Base-by-base conservation (phyloP, 495 filamentous ascomycete genomes). In the Cercophora newfieldiana region DNA sequence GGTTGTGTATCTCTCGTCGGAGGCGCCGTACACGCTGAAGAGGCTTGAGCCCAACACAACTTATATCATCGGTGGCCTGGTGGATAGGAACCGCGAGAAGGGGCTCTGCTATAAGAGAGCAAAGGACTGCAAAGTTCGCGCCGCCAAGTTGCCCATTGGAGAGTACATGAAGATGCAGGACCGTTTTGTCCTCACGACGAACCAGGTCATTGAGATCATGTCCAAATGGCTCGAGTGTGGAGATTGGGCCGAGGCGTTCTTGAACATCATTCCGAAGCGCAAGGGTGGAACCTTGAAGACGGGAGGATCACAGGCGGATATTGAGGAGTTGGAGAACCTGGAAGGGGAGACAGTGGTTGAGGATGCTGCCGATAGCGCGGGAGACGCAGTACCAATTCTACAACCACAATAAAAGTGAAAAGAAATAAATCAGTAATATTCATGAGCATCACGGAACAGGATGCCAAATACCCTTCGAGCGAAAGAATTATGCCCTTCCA, bases 151-250 rank as follows among this genome's bases (percentile, higher is more conserved):
- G 24, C 95, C 95, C 0, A 97, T 99, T 71, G 91, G 92, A 1
- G 87, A 98, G 19, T 98, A 90, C 69, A 89, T 99, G 82, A 82
- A 90, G 59, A 96, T 99, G 92, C 79, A 87, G 28, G 91, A 88
- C 64, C 87, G 95, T 16, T 85, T 86, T 63, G 90, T 99, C 2
- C 77, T 99, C 50, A 87, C 93, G 6, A 96, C 93, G 14, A 98
- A 98, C 71, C 95, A 99, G 72, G 95, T 99, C 0, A 83, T 91
- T 49, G 95, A 98, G 75, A 98, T 99, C 66, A 97, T 99, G 91
- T 73, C 95, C 29, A 86, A 88, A 65, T 99, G 95, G 91, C 69
- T 99, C 61, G 91, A 97, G 68, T 82, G 84, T 28, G 89, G 90
- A 0, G 89, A 98, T 74, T 99, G 95, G 95, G 92, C 89, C 0